phyloP scores from a whole-genome alignment of 306 rosid species.

The Cucurbita maxima region DNA sequence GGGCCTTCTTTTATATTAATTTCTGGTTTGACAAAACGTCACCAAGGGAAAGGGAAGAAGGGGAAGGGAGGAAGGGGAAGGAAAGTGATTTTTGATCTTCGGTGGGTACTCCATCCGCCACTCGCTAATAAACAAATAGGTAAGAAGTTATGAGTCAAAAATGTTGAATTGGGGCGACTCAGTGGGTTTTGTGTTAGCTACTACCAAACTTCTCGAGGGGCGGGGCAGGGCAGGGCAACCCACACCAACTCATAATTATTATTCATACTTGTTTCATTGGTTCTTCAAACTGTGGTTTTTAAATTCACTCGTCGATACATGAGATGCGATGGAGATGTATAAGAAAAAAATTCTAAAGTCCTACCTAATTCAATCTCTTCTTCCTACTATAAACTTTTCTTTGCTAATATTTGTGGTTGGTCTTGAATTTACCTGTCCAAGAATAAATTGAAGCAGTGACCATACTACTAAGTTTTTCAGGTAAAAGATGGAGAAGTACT shows the following conservation, averaged over 20 bases:
- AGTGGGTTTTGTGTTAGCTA: neutral
- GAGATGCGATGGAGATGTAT: neutral
- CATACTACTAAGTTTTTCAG: too few species aligned
- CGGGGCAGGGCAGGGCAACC: neutral
- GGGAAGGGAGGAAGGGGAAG: neutral
- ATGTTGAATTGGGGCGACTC: neutral
- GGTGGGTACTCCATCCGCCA: neutral
- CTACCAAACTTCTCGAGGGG: neutral
- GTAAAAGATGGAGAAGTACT: too few species aligned
- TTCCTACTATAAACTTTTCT: too few species aligned
- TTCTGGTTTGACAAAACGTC: slow-evolving; percentile 37
- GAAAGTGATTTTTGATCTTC: slow-evolving; percentile 1
- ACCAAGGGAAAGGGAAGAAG: neutral
- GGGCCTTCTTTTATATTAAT: neutral
- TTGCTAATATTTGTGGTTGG: too few species aligned
- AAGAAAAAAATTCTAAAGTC: too few species aligned
- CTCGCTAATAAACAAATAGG: too few species aligned
- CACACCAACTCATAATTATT: neutral
- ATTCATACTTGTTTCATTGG: neutral
- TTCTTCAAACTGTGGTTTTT: neutral
- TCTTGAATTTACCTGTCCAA: too few species aligned
- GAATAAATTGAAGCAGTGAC: too few species aligned
- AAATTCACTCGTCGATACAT: neutral
- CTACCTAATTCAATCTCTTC: too few species aligned
- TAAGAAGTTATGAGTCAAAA: neutral